Percentiles rank a stretch among this genome's conserved stretches.
These are phyloP conservation scores for Cyanodermella asteris DNA, from an alignment of 2,329 filamentous ascomycete genomes.

Conservation along the genomic window DNA sequence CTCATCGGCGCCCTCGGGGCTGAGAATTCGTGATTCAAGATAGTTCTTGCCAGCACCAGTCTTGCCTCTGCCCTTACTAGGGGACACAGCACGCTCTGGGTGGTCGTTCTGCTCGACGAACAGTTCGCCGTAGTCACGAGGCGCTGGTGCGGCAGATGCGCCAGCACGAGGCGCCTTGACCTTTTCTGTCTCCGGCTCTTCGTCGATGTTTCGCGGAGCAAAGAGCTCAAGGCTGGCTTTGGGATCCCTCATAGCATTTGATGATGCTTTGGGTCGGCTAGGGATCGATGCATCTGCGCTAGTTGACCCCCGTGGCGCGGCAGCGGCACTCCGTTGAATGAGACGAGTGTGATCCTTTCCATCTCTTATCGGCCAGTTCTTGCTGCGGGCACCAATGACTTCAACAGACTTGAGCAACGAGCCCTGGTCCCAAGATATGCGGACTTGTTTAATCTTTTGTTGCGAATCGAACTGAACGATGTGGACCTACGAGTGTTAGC, in stretches of 20 bases:
- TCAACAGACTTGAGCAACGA: constrained; percentile 82
- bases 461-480: constrained; percentile 62
- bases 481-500: constrained; percentile 39
- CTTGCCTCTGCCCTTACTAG: constrained; percentile 15
- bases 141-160: constrained; percentile 43
- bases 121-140: constrained; percentile 48
- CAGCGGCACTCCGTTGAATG: constrained; percentile 37
- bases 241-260: constrained; percentile 35
- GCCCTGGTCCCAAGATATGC: constrained; percentile 87
- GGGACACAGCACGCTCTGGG: constrained; percentile 2
- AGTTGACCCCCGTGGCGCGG: constrained; percentile 14
- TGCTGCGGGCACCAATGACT: constrained; percentile 71
- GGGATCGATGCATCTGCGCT: constrained; percentile 6
- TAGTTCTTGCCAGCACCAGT: constrained; percentile 28
- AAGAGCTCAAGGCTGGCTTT: constrained; percentile 58
- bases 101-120: constrained; percentile 25
- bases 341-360: constrained; percentile 63
- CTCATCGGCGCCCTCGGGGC: constrained; percentile 25
- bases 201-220: constrained; percentile 38
- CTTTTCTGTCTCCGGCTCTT: constrained; percentile 1
- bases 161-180: constrained; percentile 12
- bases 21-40: constrained; percentile 28
- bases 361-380: constrained; percentile 88
- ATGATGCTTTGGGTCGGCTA: constrained; percentile 4
- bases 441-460: constrained; percentile 66